Percentiles rank a stretch among this genome's conserved stretches.
Conservation (phyloP, 2,329 filamentous ascomycete species). For the Aureobasidium sp. region DNA sequence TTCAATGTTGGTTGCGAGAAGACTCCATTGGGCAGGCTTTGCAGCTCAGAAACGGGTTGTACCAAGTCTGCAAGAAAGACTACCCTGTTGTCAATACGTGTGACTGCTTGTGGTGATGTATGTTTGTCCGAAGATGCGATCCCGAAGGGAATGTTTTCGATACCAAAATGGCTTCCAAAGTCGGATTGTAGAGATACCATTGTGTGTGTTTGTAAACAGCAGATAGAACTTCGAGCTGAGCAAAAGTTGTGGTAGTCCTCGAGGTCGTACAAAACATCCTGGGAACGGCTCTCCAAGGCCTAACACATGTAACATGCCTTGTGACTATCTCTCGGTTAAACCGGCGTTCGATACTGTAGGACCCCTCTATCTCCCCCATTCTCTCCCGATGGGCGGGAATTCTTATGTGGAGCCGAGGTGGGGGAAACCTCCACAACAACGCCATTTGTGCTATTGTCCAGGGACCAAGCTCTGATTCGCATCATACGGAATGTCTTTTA, state of each 20-base stretch:
- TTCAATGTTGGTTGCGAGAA: slow-evolving; percentile 37
- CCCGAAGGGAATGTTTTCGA: slow-evolving; percentile 46
- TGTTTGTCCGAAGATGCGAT: slow-evolving; percentile 38
- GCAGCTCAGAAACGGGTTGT: slow-evolving; percentile 3
- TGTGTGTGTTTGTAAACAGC: background rate
- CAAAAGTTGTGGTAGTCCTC: background rate
- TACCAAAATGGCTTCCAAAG: slow-evolving; percentile 36
- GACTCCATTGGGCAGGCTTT: slow-evolving; percentile 17
- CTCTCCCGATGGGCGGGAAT: background rate
- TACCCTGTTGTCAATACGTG: slow-evolving; percentile 42
- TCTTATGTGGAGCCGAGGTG: background rate
- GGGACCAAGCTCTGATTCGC: background rate
- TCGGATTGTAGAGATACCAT: slow-evolving; percentile 3
- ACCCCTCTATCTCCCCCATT: background rate
- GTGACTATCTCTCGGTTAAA: background rate
- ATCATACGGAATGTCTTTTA: background rate
- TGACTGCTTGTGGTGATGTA: slow-evolving; percentile 37
- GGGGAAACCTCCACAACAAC: background rate
- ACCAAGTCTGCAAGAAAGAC: slow-evolving; percentile 37
- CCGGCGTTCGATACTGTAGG: background rate
- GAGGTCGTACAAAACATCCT: background rate
- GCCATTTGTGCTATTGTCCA: background rate
- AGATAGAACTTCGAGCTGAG: background rate
- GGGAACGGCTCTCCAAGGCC: background rate
- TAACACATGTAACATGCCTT: background rate